phyloP scores from a whole-genome alignment of 148 eudicot species.

The Amaranthus hypochondriacus region DNA sequence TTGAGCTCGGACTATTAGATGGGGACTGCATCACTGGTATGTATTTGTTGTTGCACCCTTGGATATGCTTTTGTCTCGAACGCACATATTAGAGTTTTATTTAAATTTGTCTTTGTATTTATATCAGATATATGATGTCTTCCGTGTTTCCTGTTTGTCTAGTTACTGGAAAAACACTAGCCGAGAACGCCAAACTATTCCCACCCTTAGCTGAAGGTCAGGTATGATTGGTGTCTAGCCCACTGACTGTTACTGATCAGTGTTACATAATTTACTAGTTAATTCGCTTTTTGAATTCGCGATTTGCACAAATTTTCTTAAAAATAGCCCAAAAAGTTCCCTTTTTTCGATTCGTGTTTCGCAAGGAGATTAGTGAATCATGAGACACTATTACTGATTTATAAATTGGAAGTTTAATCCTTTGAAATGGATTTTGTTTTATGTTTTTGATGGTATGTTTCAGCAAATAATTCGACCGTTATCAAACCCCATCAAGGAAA shows the following conservation, averaged over 20 bases:
- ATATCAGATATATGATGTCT: neutral
- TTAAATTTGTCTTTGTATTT: neutral
- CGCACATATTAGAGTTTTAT: neutral
- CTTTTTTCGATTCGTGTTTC: too few species aligned
- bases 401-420: neutral
- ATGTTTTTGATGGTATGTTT: slow-evolving; percentile 1
- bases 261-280: too few species aligned
- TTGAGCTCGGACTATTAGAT: slow-evolving; percentile 76
- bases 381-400: neutral
- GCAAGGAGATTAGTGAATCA: too few species aligned
- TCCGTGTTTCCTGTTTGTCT: slow-evolving; percentile 14
- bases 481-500: slow-evolving; percentile 82
- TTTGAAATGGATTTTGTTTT: neutral
- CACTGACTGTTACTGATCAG: neutral
- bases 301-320: too few species aligned
- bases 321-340: too few species aligned
- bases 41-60: slow-evolving; percentile 31
- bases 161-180: slow-evolving; percentile 94
- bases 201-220: slow-evolving; percentile 89
- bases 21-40: slow-evolving; percentile 97
- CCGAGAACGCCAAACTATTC: slow-evolving; percentile 87
- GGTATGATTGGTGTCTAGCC: slow-evolving; percentile 38
- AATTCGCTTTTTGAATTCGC: too few species aligned
- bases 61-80: neutral
- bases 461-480: slow-evolving; percentile 90